Percentiles rank a stretch among this genome's conserved stretches.
Evolutionary conservation across 257 asterid genomes (phyloP).

Genomic region (Solanum lignicaule): DNA sequence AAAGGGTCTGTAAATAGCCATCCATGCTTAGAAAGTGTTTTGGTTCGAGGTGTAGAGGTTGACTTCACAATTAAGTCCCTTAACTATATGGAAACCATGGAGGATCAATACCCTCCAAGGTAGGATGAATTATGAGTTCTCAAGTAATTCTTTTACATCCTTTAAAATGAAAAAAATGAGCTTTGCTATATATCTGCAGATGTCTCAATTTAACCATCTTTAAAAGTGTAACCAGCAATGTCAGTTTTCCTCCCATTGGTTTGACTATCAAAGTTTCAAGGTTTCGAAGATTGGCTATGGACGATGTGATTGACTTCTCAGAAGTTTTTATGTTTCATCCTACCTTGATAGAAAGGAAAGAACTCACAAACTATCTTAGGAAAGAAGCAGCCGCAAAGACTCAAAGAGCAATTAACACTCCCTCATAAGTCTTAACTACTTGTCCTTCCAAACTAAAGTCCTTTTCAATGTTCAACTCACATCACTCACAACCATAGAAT

Average conservation of each 20-base stretch:
- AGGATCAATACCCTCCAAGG: too few relatives aligned
- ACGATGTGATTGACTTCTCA: not conserved
- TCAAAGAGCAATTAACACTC: not conserved
- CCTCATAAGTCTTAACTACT: not conserved
- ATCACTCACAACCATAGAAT: not conserved
- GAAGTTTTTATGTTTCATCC: not conserved
- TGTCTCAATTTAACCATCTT: not conserved
- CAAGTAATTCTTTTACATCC: not conserved
- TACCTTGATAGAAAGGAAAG: not conserved
- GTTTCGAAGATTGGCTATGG: not conserved
- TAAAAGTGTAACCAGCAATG: not conserved
- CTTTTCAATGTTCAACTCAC: not conserved
- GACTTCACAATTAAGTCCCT: too few relatives aligned
- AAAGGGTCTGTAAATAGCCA: too few relatives aligned
- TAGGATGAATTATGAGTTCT: not conserved
- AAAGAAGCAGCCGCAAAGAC: not conserved
- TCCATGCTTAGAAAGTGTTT: too few relatives aligned
- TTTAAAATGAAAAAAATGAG: not conserved
- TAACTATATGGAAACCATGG: too few relatives aligned
- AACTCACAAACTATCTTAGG: not conserved
- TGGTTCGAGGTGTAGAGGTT: too few relatives aligned
- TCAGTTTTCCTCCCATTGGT: not conserved
- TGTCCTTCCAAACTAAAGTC: not conserved
- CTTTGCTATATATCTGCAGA: not conserved
- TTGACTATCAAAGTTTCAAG: not conserved